Conservation (phyloP, 2,329 filamentous ascomycete genomes). For the Calonectria naviculata region DNA sequence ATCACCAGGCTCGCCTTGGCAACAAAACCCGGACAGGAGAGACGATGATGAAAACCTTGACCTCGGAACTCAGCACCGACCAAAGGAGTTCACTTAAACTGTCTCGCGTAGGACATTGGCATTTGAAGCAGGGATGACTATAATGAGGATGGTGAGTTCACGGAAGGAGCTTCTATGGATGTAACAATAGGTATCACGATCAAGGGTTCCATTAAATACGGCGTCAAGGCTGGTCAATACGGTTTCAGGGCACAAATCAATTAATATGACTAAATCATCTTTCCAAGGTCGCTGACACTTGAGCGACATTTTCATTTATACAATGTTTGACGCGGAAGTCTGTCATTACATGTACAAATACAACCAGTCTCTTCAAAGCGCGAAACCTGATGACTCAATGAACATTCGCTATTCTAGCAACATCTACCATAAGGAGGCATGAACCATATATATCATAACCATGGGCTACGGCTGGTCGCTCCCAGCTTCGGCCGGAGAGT, state of each 20-base stretch:
- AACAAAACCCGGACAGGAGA: conserved; percentile 24
- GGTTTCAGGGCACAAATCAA: conserved; percentile 1
- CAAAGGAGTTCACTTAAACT: conserved; percentile 46
- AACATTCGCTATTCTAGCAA: neutral
- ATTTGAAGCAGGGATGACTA: conserved; percentile 26
- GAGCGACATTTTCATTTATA: neutral
- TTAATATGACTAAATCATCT: neutral
- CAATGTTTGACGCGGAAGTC: neutral
- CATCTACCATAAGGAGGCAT: neutral
- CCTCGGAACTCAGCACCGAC: conserved; percentile 44
- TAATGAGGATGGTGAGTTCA: neutral
- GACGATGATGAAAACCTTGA: conserved; percentile 46
- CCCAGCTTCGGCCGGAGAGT: conserved; percentile 9
- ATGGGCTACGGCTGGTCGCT: neutral
- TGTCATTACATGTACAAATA: neutral
- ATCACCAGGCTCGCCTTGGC: conserved; percentile 41
- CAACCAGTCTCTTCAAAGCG: neutral
- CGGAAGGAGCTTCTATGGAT: neutral
- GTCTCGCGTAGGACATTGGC: conserved; percentile 19
- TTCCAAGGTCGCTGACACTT: neutral
- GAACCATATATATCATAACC: neutral
- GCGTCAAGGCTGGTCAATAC: neutral
- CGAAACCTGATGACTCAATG: neutral
- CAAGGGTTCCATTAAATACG: neutral
- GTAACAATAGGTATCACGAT: neutral